phyloP scores from a whole-genome alignment of 2,329 filamentous ascomycete species.

The Diplocarpon mali region DNA sequence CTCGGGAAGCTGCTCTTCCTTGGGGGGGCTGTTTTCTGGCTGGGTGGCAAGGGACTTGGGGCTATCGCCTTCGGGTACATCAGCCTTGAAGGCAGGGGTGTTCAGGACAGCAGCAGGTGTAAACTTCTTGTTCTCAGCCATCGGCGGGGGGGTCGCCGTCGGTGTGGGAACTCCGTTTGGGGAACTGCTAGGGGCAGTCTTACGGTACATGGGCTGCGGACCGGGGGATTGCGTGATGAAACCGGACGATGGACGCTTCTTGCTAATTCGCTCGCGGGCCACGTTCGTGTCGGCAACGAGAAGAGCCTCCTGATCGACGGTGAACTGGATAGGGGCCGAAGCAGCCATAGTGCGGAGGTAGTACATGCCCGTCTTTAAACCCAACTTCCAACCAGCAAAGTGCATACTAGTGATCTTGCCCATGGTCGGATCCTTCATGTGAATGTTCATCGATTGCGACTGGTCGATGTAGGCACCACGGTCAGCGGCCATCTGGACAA shows the following conservation, averaged over 20 bases:
- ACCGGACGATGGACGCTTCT: slow-evolving; percentile 53
- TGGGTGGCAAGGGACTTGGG: slow-evolving; percentile 69
- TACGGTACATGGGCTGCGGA: slow-evolving; percentile 56
- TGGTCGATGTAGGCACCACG: slow-evolving; percentile 98
- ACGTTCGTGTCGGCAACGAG: slow-evolving; percentile 76
- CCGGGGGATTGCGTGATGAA: slow-evolving; percentile 42
- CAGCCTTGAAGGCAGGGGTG: slow-evolving; percentile 62
- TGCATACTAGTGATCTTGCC: slow-evolving; percentile 99
- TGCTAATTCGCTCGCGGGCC: slow-evolving; percentile 49
- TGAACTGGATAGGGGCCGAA: slow-evolving; percentile 95
- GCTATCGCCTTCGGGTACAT: slow-evolving; percentile 65
- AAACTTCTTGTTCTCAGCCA: slow-evolving; percentile 30
- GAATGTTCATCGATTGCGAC: slow-evolving; percentile 97
- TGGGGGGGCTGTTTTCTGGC: slow-evolving; percentile 45
- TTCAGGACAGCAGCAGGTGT: slow-evolving; percentile 43
- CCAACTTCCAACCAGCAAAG: slow-evolving; percentile 97
- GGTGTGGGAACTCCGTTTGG: slow-evolving; percentile 59
- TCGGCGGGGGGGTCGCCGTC: slow-evolving; percentile 52
- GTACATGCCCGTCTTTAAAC: slow-evolving; percentile 99
- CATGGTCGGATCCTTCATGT: slow-evolving; percentile 99
- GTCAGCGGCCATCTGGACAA: slow-evolving; percentile 96
- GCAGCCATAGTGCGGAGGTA: slow-evolving; percentile 97
- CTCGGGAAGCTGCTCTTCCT: slow-evolving; percentile 54
- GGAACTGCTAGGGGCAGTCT: slow-evolving; percentile 31
- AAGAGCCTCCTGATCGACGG: slow-evolving; percentile 91